A percentile compares a stretch with the other conserved stretches of the same genome.
Evolutionary conservation across 2,329 filamentous ascomycete genomes (phyloP).

Genomic region (Trichoderma lentiforme): DNA sequence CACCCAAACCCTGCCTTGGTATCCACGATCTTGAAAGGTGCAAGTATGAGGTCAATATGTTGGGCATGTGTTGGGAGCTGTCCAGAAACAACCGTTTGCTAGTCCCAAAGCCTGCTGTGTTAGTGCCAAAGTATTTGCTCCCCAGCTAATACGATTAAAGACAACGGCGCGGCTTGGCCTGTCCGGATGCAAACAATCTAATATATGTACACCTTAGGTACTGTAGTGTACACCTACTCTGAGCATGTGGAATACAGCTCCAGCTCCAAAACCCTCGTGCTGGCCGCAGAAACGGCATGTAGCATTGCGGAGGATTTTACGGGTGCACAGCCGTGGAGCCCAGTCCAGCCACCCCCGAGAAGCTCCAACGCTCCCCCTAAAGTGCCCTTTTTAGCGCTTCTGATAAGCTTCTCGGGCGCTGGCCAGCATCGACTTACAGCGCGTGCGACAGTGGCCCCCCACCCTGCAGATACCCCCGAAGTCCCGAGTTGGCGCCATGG

Average conservation of each 20-base stretch:
- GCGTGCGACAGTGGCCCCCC: not conserved
- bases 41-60: not conserved
- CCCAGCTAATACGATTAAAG: not conserved
- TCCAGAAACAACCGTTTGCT: not conserved
- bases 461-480: not conserved
- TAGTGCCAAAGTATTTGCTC: not conserved
- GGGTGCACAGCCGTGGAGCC: not conserved
- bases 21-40: not conserved
- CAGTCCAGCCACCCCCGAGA: not conserved
- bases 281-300: not conserved
- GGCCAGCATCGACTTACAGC: not conserved
- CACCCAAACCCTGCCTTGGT: not conserved
- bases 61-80: not conserved
- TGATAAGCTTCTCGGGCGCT: constrained; percentile 6
- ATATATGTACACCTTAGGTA: not conserved
- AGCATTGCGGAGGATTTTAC: constrained; percentile 9
- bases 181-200: not conserved
- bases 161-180: not conserved
- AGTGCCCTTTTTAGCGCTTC: not conserved
- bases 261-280: not conserved
- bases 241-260: not conserved
- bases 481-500: constrained; percentile 15
- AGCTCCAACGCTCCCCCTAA: not conserved
- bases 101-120: not conserved
- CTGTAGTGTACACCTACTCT: not conserved